phyloP scores from a whole-genome alignment of 805 yeast species.

The Yarrowia sp. region DNA sequence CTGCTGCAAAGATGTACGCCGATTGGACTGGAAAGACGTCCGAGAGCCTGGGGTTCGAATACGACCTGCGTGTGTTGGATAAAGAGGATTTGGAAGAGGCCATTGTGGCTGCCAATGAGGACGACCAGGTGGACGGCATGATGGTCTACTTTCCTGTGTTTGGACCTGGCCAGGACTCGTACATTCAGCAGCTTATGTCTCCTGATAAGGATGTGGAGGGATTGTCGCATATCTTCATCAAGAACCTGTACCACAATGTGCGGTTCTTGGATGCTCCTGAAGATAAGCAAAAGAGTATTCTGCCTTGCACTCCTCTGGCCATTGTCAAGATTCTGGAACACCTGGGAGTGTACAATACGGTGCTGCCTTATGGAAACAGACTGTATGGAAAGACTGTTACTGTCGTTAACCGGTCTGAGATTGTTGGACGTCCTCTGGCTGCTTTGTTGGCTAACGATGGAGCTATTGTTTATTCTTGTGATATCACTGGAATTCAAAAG shows the following conservation, averaged over 20 bases:
- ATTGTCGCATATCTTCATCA: slow-evolving; percentile 82
- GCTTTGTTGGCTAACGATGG: slow-evolving; percentile 96
- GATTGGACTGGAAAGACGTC: slow-evolving; percentile 93
- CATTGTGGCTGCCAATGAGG: slow-evolving; percentile 76
- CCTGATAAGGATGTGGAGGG: slow-evolving; percentile 96
- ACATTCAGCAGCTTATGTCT: slow-evolving; percentile 89
- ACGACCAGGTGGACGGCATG: slow-evolving; percentile 78
- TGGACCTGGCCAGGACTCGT: slow-evolving; percentile 92
- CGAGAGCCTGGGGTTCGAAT: slow-evolving; percentile 78
- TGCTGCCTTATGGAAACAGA: slow-evolving; percentile 85
- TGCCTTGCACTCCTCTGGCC: slow-evolving; percentile 97
- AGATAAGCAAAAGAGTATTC: slow-evolving; percentile 69
- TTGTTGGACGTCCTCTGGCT: slow-evolving; percentile 96
- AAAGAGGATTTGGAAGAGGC: slow-evolving; percentile 84
- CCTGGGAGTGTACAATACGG: slow-evolving; percentile 77
- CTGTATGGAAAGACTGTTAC: slow-evolving; percentile 89
- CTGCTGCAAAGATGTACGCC: slow-evolving; percentile 94
- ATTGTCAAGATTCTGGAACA: slow-evolving; percentile 89
- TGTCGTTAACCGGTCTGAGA: slow-evolving; percentile 90
- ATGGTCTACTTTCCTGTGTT: slow-evolving; percentile 98
- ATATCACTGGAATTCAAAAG: slow-evolving; percentile 79
- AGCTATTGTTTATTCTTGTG: slow-evolving; percentile 91
- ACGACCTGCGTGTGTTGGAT: slow-evolving; percentile 68
- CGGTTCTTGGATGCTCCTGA: slow-evolving; percentile 74
- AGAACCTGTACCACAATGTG: slow-evolving; percentile 90